These are phyloP conservation scores for Vitis cinerea DNA, from an alignment of 164 flowering plant genomes.

Conservation along the genomic window DNA sequence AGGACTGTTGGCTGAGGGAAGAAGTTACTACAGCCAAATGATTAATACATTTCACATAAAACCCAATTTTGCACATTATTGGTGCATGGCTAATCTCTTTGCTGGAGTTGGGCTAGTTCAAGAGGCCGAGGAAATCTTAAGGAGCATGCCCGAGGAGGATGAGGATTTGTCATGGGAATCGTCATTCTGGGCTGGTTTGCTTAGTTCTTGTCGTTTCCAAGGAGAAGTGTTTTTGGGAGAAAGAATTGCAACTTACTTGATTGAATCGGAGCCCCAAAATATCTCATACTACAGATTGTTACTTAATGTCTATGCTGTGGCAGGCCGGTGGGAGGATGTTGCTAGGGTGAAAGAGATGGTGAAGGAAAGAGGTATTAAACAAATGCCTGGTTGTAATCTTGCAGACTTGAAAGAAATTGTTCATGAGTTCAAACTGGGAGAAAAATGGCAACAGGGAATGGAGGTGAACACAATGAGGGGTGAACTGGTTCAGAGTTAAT, in stretches of 20 bases:
- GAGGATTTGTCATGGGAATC: conserved; percentile 36
- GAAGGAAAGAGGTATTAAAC: conserved; percentile 35
- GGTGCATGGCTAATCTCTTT: conserved; percentile 84
- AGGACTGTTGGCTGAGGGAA: conserved; percentile 47
- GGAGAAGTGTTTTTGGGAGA: conserved; percentile 52
- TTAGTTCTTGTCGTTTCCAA: conserved; percentile 50
- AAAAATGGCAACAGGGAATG: conserved; percentile 18
- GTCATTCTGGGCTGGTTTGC: conserved; percentile 48
- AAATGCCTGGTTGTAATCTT: conserved; percentile 48
- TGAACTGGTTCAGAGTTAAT: conserved; percentile 21
- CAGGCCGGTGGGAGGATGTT: conserved; percentile 68
- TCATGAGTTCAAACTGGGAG: conserved; percentile 37
- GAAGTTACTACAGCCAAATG: conserved; percentile 51
- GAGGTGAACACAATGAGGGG: conserved; percentile 27
- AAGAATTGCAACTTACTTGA: conserved; percentile 46
- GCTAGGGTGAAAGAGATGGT: conserved; percentile 41
- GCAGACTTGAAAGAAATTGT: conserved; percentile 59
- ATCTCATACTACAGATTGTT: conserved; percentile 43
- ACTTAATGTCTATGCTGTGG: conserved; percentile 57
- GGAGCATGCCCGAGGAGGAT: conserved; percentile 35
- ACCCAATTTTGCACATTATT: conserved; percentile 74
- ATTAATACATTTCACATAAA: conserved; percentile 33
- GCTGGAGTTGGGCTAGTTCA: conserved; percentile 42
- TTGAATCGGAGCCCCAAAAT: conserved; percentile 56
- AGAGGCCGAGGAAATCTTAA: conserved; percentile 50